Percentiles rank a stretch among this genome's conserved stretches.
These are phyloP conservation scores for Silene vulgaris DNA, from an alignment of 179 eudicot genomes.

Conservation along the genomic window DNA sequence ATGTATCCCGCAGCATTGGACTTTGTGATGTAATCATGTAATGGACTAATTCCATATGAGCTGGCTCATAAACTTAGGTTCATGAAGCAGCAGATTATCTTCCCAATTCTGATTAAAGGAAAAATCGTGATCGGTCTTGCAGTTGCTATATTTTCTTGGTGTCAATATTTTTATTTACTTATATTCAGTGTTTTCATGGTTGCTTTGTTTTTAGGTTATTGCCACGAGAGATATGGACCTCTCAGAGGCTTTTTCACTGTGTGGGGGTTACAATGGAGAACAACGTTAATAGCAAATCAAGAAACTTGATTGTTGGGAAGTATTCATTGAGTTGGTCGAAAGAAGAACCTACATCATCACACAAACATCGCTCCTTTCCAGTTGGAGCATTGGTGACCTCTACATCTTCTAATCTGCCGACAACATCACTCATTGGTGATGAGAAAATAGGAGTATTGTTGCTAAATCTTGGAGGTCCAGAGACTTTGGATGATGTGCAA, in stretches of 20 bases:
- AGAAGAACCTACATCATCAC: conserved; percentile 31
- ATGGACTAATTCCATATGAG: neutral
- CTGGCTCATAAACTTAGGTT: neutral
- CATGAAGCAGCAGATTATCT: neutral
- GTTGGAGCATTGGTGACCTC: conserved; percentile 61
- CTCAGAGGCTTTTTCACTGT: conserved; percentile 38
- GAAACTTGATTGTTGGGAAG: conserved; percentile 32
- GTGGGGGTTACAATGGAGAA: conserved; percentile 42
- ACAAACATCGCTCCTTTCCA: conserved; percentile 32
- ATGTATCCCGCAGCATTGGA: neutral
- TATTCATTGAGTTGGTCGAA: conserved; percentile 35
- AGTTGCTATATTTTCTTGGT: neutral
- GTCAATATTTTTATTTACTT: neutral
- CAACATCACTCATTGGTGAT: conserved; percentile 41
- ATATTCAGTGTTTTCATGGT: neutral
- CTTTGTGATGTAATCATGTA: neutral
- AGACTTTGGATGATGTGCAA: conserved; percentile 90
- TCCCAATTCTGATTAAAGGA: neutral
- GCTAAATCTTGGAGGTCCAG: conserved; percentile 99
- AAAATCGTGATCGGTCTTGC: neutral
- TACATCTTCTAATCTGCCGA: conserved; percentile 36
- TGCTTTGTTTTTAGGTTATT: conserved; percentile 37
- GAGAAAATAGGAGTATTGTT: conserved; percentile 81
- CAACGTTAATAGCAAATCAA: conserved; percentile 27
- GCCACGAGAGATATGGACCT: conserved; percentile 41